These are phyloP conservation scores for Eragrostis nindensis DNA, from an alignment of 176 grass and related monocot species.

Conservation along the genomic window DNA sequence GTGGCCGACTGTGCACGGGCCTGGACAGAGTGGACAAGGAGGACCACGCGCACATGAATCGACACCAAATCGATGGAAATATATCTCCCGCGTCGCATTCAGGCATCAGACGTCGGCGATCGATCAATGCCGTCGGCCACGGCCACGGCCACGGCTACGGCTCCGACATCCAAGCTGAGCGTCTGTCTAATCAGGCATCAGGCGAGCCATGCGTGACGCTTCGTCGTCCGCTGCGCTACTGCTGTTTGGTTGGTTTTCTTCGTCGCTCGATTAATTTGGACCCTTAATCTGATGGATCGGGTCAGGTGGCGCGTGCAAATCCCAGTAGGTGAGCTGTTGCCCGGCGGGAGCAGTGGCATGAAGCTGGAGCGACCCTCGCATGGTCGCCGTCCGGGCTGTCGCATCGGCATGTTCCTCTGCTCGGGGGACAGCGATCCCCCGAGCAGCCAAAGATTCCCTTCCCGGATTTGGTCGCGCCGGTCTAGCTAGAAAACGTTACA, in stretches of 20 bases:
- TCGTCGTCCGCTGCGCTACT: neutral
- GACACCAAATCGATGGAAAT: neutral
- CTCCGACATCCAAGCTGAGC: neutral
- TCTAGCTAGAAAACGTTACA: neutral
- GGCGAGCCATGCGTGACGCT: neutral
- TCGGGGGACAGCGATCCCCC: conserved; percentile 11
- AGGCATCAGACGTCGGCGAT: neutral
- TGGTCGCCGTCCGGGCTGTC: conserved; percentile 14
- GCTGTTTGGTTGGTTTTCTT: neutral
- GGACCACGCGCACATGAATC: neutral
- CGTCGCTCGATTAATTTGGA: neutral
- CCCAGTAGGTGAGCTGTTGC: conserved; percentile 53
- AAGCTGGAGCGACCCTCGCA: conserved; percentile 18
- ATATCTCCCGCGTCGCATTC: neutral
- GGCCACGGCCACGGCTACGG: neutral
- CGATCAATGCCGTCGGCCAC: neutral
- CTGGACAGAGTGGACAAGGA: neutral
- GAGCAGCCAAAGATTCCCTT: conserved; percentile 3
- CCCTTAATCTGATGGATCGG: neutral
- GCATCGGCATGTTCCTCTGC: conserved; percentile 21
- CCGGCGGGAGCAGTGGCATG: conserved; percentile 20
- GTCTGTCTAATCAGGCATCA: too few relatives aligned
- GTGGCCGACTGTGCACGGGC: conserved; percentile 7
- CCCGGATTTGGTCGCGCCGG: conserved; percentile 9
- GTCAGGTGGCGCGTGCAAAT: conserved; percentile 36